Evolutionary conservation across 2,329 filamentous ascomycete species (phyloP).

Genomic region (Penicillium rolfsii): DNA sequence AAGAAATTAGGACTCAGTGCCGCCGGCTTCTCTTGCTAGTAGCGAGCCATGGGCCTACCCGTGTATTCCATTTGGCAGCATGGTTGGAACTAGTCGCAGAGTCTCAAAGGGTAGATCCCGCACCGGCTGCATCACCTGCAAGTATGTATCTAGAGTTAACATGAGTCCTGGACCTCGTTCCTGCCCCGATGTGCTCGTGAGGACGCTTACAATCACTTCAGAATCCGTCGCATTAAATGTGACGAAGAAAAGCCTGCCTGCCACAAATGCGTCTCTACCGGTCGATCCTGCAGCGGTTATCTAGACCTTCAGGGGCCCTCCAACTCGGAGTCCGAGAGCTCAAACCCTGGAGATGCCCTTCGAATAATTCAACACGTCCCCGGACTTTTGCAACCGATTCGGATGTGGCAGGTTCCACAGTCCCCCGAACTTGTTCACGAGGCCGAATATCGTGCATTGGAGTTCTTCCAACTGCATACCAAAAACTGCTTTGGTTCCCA

Average conservation of each 20-base stretch:
- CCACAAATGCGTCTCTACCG: conserved; percentile 58
- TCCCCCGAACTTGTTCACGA: conserved; percentile 30
- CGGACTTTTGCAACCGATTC: conserved; percentile 13
- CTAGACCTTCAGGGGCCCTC: conserved; percentile 14
- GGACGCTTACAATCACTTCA: conserved; percentile 27
- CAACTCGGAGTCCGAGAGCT: conserved; percentile 18
- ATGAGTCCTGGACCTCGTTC: background rate
- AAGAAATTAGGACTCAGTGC: background rate
- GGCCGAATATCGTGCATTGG: conserved; percentile 41
- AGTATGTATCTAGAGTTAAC: conserved; percentile 44
- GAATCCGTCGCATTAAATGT: conserved; percentile 61
- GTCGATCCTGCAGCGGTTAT: conserved; percentile 62
- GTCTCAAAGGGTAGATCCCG: conserved; percentile 25
- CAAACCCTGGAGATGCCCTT: conserved; percentile 13
- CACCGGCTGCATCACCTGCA: conserved; percentile 58
- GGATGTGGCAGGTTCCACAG: conserved; percentile 19
- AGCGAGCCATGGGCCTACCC: background rate
- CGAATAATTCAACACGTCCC: conserved; percentile 29
- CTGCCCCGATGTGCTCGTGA: background rate
- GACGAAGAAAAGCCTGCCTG: conserved; percentile 60
- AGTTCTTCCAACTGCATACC: conserved; percentile 49
- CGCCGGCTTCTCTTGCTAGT: background rate
- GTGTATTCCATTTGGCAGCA: background rate
- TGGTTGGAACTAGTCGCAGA: conserved; percentile 8
- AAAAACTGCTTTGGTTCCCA: conserved; percentile 49